Percentiles rank a stretch among this genome's conserved stretches.
These are phyloP conservation scores for Sclerotinia borealis DNA, from an alignment of 2,329 filamentous ascomycete species.

Conservation along the genomic window DNA sequence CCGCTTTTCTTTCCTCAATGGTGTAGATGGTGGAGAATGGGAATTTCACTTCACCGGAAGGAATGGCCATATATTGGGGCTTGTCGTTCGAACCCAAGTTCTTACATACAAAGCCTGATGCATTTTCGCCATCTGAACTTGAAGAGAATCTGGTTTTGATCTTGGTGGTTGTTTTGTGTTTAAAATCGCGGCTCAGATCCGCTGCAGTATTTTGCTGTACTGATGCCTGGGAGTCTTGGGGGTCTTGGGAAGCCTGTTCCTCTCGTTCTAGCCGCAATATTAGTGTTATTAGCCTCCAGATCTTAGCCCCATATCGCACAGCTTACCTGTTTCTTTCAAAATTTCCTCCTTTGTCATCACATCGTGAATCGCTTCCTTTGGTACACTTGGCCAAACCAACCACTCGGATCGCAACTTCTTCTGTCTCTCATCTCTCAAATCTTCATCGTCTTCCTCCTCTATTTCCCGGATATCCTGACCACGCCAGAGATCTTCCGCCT, in stretches of 20 bases:
- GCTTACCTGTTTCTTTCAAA: neutral
- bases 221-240: neutral
- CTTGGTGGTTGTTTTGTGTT: neutral
- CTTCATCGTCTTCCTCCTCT: neutral
- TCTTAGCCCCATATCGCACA: fast-evolving
- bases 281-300: neutral
- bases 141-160: neutral
- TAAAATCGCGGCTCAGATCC: neutral
- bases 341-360: neutral
- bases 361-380: neutral
- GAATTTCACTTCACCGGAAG: neutral
- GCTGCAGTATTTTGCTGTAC: neutral
- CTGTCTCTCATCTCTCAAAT: neutral
- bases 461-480: neutral
- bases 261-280: neutral
- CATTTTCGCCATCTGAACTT: neutral
- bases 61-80: neutral
- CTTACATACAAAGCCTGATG: neutral
- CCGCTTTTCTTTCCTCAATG: neutral
- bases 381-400: neutral
- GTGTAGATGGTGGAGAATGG: neutral
- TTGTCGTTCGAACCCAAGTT: neutral
- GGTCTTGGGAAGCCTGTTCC: neutral
- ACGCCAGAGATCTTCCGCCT: too few species aligned
- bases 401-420: neutral